Evolutionary conservation across 208 protist genomes (phyloP), one percentile per base, ranked within the genome.

Genomic region (Naegleria gruberi): DNA sequence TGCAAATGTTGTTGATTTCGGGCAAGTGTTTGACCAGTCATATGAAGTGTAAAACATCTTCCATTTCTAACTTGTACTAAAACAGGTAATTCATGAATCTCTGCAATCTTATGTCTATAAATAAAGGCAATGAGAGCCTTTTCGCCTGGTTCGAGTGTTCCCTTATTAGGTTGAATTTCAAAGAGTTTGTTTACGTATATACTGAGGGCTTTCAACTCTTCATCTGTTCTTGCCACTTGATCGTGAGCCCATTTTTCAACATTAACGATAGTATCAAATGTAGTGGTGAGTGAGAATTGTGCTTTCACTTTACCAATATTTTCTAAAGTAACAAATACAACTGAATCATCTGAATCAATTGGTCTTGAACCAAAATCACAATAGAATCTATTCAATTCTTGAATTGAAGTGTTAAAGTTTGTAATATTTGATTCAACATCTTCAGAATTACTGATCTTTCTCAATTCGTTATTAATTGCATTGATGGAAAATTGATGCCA

Each of bases 161-260:
- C 15, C n/a, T 46, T 42, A 6, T 46, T 86, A 7, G 82, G 82
- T 37, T 86, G n/a, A 30, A 86, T 46, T 86, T 86, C 41, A 46
- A 46, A 86, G 19, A 86, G 43, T 26, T 86, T 26, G 45, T 86
- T 86, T 34, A 47, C 15, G n/a, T 45, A 42, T 23, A 86, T 86
- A n/a, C 42, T 46, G 10, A 86, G n/a, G 0, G 15, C 41, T 19
- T 30, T 42, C 41, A 42, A 3, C 4, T 86, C 82, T 42, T 42
- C 42, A 19, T 43, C 82, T 2, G 43, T 44, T 15, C 45, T 86
- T 6, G 82, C 30, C 8, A 46, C 82, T 40, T 42, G 34, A 86
- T 86, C 42, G 17, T 86, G 82, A 8, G 82, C 82, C 82, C 82
- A 86, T 47, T 40, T 42, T 23, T 86, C 82, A 23, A 86, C 42